Evolutionary conservation across 257 asterid species (phyloP), one percentile per base, ranked within the genome.

Genomic region (Phtheirospermum japonicum): DNA sequence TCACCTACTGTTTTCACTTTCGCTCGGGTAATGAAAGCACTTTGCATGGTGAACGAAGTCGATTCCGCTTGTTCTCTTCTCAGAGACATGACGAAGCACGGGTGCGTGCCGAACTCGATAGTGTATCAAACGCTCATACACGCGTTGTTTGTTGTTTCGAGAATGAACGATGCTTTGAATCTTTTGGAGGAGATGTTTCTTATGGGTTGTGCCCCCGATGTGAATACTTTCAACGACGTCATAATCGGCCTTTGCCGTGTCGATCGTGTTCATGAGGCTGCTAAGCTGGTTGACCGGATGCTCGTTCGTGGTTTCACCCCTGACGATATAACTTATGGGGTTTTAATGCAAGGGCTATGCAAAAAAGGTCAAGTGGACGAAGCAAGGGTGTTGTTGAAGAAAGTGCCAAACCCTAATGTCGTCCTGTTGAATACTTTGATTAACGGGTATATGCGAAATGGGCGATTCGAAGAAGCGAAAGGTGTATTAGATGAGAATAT

Each of bases 111-210:
- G 0, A 86, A 83, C 75, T 82, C 99, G 26, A 73, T 86, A 49
- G 76, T 92, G 55, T 92, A 92, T 72, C 95, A 89, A 72, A 92
- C 95, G 3, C 86, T 92, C 65, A 84, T 92, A 66, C 97, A 77
- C 33, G 82, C 90, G 9, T 75, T 86, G 17, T 83, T 81, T 42
- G 54, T 64, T 70, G 81, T 82, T 66, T 75, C 78, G 37, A 76
- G 97, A 74, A 83, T 92, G 63, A 75, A 79, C 48, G 99, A 92
- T 59, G 97, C 96, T 57, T 64, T 79, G 75, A 82, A 76, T 62
- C 76, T 84, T 57, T 71, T 92, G 84, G 99, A 92, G 72, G 99
- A 92, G 84, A 92, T 92, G 99, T 75, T 92, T 76, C 86, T 89
- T 30, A 89, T 89, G 99, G 91, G 89, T 26, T 92, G 96, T 72